These are phyloP conservation scores for Clathrus columnatus DNA, from an alignment of 768 basidiomycete genomes.

Conservation along the genomic window DNA sequence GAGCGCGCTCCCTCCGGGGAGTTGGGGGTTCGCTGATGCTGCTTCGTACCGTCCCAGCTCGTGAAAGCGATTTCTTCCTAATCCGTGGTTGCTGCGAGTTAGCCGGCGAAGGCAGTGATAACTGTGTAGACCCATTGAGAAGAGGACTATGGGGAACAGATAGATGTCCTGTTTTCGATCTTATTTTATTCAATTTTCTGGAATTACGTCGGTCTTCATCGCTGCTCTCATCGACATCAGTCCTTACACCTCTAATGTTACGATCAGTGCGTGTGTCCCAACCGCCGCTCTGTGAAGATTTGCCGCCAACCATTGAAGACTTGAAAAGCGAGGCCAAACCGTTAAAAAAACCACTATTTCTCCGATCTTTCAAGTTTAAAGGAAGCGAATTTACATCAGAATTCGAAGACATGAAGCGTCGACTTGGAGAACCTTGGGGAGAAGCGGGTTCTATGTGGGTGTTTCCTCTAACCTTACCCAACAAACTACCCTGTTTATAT, in stretches of 20 bases:
- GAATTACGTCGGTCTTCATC: conserved; percentile 19
- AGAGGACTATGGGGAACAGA: not conserved
- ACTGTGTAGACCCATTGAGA: not conserved
- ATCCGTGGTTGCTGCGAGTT: no score
- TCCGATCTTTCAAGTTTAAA: conserved; percentile 13
- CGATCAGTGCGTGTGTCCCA: conserved; percentile 33
- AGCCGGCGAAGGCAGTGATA: not conserved
- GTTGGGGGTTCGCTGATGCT: not conserved
- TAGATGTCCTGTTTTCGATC: not conserved
- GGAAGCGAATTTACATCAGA: not conserved
- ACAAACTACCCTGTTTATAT: conserved; percentile 22
- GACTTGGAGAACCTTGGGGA: not conserved
- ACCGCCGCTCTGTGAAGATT: not conserved
- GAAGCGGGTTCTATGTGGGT: not conserved
- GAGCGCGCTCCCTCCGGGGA: not conserved
- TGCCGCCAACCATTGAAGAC: conserved; percentile 1
- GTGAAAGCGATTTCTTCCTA: no score
- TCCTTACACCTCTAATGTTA: conserved; percentile 20
- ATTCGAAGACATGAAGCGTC: not conserved
- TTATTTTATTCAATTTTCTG: conserved; percentile 3
- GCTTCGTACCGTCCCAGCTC: not conserved
- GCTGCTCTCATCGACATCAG: conserved; percentile 19
- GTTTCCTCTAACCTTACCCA: conserved; percentile 14
- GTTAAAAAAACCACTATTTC: conserved; percentile 30
- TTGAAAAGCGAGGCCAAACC: conserved; percentile 39